These are phyloP conservation scores for Debaryomyces maramus DNA, from an alignment of 805 yeast genomes.

Conservation along the genomic window DNA sequence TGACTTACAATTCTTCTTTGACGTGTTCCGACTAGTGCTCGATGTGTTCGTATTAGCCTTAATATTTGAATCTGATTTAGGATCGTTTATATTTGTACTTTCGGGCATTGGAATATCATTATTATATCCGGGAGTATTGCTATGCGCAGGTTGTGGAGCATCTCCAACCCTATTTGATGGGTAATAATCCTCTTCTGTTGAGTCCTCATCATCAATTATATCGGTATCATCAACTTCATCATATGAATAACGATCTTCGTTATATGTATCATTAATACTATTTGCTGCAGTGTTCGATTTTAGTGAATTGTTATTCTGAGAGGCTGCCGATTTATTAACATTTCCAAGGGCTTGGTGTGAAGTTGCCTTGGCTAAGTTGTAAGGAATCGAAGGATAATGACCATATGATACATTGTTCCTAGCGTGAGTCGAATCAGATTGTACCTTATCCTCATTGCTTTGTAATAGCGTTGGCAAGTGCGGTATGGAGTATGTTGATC, in stretches of 20 bases:
- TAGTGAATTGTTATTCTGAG: conserved; percentile 6
- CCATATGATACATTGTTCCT: neutral
- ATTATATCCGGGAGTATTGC: conserved; percentile 3
- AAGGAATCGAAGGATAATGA: neutral
- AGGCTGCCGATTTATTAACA: neutral
- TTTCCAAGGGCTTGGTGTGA: neutral
- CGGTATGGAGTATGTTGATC: neutral
- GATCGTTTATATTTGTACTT: conserved; percentile 1
- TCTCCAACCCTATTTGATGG: conserved; percentile 2
- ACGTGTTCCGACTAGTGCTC: conserved; percentile 20
- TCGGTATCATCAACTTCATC: conserved; percentile 23
- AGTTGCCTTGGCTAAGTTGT: neutral
- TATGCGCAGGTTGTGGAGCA: conserved; percentile 2
- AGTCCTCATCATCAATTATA: conserved; percentile 29
- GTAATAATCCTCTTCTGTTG: conserved; percentile 30
- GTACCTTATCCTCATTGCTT: neutral
- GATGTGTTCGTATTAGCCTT: conserved; percentile 2
- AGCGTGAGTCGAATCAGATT: neutral
- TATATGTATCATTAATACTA: conserved; percentile 24
- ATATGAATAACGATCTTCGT: conserved; percentile 27
- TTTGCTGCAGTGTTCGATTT: conserved; percentile 8
- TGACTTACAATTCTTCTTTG: conserved; percentile 28
- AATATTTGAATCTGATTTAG: neutral
- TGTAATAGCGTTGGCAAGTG: neutral
- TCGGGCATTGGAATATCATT: conserved; percentile 2